These are phyloP conservation scores for Boechera stricta DNA, from an alignment of 345 rosid genomes.

Conservation along the genomic window DNA sequence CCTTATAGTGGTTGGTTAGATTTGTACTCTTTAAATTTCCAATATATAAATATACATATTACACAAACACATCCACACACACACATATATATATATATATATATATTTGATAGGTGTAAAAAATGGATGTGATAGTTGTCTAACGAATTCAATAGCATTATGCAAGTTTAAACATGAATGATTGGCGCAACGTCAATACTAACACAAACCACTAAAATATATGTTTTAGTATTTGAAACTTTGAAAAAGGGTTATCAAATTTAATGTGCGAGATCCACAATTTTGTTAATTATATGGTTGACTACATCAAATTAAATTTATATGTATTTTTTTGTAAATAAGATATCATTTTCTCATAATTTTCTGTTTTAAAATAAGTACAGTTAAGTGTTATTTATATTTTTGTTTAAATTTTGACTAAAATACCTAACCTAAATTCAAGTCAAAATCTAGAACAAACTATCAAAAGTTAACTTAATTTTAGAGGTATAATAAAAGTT, in stretches of 20 bases:
- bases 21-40: constrained; percentile 35
- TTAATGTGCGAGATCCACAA: too few relatives aligned
- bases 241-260: background rate
- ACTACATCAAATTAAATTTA: constrained; percentile 7
- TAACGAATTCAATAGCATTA: background rate
- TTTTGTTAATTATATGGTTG: background rate
- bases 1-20: constrained; percentile 48
- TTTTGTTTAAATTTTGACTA: background rate
- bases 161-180: background rate
- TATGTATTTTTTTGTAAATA: background rate
- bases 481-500: background rate
- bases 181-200: background rate
- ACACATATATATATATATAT: too few relatives aligned
- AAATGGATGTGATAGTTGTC: background rate
- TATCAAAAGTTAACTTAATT: background rate
- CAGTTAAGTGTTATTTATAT: background rate
- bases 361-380: constrained; percentile 2
- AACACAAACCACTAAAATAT: background rate
- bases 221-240: background rate
- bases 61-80: background rate
- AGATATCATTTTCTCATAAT: background rate
- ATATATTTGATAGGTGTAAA: background rate
- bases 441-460: background rate
- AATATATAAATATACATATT: constrained; percentile 1
- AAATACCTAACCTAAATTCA: background rate